Base-by-base conservation (phyloP, 2,329 filamentous ascomycete genomes). In the Chaetomium strumarium region DNA sequence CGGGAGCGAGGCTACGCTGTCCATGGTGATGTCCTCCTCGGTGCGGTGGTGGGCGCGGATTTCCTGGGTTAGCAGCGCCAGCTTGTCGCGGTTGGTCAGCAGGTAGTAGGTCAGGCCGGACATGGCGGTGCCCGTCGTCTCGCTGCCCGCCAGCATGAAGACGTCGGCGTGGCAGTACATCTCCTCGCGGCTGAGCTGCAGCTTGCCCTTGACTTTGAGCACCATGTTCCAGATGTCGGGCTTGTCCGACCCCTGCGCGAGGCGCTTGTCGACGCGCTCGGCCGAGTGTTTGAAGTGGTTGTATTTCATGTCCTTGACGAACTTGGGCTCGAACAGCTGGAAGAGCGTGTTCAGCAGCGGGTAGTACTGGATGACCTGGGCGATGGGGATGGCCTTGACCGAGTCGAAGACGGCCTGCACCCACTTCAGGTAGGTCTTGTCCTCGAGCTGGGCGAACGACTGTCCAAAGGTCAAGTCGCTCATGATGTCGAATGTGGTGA, bases 341-440 rank as follows among this genome's bases (percentile, higher is more conserved):
- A 44, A 44, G 8, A 44, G 29, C 16, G 29, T 12, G 6, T 44
- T 31, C 30, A 36, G 33, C 13, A 36, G 17, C 11, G 43, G 43
- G 43, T 45, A 45, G 43, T 45, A 36, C 43, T 45, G 43, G 43
- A 45, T 45, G 16, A 45, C 30, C 31, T 45, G 43, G 31, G 43
- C 43, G 30, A 45, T 45, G n/a, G 43, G 30, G 17, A 45, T 45
- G 43, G 43, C 42, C 30, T 30, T 29, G 29, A 44, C 34, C 29
- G 42, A 44, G 30, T 33, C 42, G 42, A 44, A 44, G 2, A 44
- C 42, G 42, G 42, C 29, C 30, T 34, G 29, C 10, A 44, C 42
- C 42, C 42, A 44, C 3, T 34, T 14, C 36, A 16, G 16, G 36
- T 42, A 42, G 16, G 40, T 42, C 14, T 29, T 42, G 20, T 20